A percentile compares a stretch with the other conserved stretches of the same genome.
Conservation (phyloP, 2,329 filamentous ascomycete genomes). For the Alternaria viburni region DNA sequence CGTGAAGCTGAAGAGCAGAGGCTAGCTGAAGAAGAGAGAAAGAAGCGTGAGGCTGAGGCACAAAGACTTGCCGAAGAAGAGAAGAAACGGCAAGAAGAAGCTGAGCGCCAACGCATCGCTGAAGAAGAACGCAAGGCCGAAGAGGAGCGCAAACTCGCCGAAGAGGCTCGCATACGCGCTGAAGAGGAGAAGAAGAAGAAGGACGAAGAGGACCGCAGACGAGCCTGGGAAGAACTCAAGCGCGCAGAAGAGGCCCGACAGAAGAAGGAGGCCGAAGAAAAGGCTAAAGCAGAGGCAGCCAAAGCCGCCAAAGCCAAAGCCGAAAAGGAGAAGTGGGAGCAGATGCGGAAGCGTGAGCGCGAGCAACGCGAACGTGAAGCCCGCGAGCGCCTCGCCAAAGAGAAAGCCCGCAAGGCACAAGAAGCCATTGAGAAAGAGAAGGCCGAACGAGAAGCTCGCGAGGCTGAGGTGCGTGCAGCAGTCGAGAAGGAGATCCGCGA, state of each 20-base stretch:
- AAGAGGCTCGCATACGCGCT: constrained; percentile 49
- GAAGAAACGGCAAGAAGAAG: constrained; percentile 47
- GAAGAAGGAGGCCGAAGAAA: constrained; percentile 47
- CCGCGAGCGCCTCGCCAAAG: constrained; percentile 53
- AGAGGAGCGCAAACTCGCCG: constrained; percentile 48
- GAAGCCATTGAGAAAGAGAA: constrained; percentile 51
- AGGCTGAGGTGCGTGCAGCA: constrained; percentile 45
- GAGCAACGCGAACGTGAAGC: constrained; percentile 57
- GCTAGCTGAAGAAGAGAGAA: constrained; percentile 58
- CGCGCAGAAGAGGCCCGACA: constrained; percentile 43
- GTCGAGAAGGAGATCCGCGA: constrained; percentile 53
- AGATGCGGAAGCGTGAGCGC: constrained; percentile 55
- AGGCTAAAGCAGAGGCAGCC: constrained; percentile 57
- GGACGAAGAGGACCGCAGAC: constrained; percentile 56
- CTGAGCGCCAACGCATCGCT: constrained; percentile 65
- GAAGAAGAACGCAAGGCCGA: constrained; percentile 36
- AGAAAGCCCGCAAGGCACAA: constrained; percentile 49
- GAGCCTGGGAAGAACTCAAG: constrained; percentile 47
- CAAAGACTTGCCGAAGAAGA: constrained; percentile 16
- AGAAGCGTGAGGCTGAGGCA: constrained; percentile 61
- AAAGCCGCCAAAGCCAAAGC: constrained; percentile 53
- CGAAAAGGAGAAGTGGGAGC: constrained; percentile 60
- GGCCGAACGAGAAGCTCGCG: constrained; percentile 43
- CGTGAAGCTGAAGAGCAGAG: constrained; percentile 51
- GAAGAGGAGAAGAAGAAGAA: constrained; percentile 53